Evolutionary conservation across 768 basidiomycete species (phyloP).

Genomic region (Lactifluus rugatus): DNA sequence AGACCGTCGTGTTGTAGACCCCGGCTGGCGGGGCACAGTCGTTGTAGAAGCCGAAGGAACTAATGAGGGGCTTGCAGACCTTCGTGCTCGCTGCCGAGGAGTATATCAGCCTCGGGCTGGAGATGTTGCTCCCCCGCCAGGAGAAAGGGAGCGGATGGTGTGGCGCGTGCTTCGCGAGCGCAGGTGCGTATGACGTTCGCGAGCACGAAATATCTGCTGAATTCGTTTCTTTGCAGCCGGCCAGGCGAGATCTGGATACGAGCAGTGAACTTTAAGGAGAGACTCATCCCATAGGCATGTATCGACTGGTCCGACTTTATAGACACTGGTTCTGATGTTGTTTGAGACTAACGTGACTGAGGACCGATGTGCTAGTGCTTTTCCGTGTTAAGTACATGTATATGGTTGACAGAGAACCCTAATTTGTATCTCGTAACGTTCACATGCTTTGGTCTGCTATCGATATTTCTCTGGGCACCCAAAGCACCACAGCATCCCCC

Average conservation of each 20-base stretch:
- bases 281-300: conserved; percentile 30
- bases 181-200: conserved; percentile 39
- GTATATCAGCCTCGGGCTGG: conserved; percentile 54
- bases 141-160: conserved; percentile 40
- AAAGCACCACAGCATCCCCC: no score
- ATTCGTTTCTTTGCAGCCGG: conserved; percentile 34
- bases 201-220: conserved; percentile 5
- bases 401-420: neutral
- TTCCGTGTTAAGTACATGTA: neutral
- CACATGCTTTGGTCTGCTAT: no score
- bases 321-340: neutral
- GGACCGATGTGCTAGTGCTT: neutral
- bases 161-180: conserved; percentile 70
- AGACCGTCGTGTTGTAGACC: conserved; percentile 42
- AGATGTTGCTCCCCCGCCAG: conserved; percentile 32
- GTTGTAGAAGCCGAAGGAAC: conserved; percentile 84
- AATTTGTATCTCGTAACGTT: neutral
- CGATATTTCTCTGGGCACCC: no score
- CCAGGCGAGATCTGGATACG: conserved; percentile 68
- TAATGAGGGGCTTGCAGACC: conserved; percentile 71
- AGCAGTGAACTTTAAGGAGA: conserved; percentile 57
- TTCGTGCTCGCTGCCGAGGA: conserved; percentile 64
- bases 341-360: neutral
- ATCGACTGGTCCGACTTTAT: conserved; percentile 22
- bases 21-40: conserved; percentile 76